Conservation (phyloP, 306 rosid genomes). For the Glycine latifolia region DNA sequence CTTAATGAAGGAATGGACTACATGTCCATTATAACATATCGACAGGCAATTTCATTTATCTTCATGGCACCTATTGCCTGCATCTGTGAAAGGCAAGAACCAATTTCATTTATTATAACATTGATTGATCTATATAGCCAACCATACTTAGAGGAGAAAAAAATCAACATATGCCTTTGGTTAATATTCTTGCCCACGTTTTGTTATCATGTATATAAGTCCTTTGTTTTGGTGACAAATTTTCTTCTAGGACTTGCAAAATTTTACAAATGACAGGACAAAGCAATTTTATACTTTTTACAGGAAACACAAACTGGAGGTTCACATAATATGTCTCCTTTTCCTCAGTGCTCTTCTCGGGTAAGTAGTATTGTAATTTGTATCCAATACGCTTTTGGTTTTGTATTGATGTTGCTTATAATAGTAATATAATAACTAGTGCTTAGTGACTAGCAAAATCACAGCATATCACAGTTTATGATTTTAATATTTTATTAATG, state of each 20-base stretch:
- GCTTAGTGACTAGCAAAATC: neutral
- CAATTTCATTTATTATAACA: neutral
- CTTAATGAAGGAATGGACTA: constrained; percentile 39
- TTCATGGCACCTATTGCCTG: constrained; percentile 79
- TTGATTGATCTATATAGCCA: neutral
- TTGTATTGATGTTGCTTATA: neutral
- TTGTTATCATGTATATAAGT: neutral
- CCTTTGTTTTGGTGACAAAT: neutral
- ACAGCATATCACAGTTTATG: neutral
- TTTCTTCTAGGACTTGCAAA: constrained; percentile 19
- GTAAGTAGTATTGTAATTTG: constrained; percentile 52
- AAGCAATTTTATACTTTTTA: constrained; percentile 17
- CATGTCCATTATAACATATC: constrained; percentile 62
- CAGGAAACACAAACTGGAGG: constrained; percentile 68
- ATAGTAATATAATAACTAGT: too few relatives aligned
- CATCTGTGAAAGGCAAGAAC: constrained; percentile 67
- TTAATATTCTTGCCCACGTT: neutral
- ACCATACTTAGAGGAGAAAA: neutral
- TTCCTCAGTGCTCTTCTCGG: constrained; percentile 83
- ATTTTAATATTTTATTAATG: constrained; percentile 25
- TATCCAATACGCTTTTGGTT: neutral
- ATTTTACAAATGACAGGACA: neutral
- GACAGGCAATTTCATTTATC: constrained; percentile 68
- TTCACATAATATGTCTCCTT: constrained; percentile 56
- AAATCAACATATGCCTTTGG: neutral